Percentiles rank a stretch among this genome's conserved stretches.
These are phyloP conservation scores for Lanmaoa pseudosensibilis DNA, from an alignment of 768 basidiomycete species.

Conservation along the genomic window DNA sequence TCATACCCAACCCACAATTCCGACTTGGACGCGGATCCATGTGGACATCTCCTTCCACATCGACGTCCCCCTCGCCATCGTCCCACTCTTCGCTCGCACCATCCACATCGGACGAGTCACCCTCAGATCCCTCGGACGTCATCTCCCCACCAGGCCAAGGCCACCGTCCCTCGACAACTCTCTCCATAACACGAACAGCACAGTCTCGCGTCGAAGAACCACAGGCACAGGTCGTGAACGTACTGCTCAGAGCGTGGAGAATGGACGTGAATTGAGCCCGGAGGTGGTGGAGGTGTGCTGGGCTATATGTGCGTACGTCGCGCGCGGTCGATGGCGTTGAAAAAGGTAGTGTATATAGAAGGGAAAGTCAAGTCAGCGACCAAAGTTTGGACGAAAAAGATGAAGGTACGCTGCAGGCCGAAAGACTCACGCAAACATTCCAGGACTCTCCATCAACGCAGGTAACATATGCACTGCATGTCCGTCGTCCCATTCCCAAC, in stretches of 20 bases:
- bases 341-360: background rate
- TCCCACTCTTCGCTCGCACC: constrained; percentile 15
- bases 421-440: constrained; percentile 55
- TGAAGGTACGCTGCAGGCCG: background rate
- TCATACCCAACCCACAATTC: constrained; percentile 25
- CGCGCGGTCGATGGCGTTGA: background rate
- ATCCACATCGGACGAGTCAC: constrained; percentile 16
- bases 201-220: constrained; percentile 63
- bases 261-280: constrained; percentile 68
- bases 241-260: constrained; percentile 65
- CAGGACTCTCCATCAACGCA: constrained; percentile 59
- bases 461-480: constrained; percentile 79
- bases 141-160: constrained; percentile 34
- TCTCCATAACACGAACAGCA: constrained; percentile 60
- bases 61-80: constrained; percentile 17
- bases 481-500: constrained; percentile 97
- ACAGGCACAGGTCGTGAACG: constrained; percentile 76
- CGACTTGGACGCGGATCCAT: constrained; percentile 1
- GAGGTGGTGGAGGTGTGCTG: constrained; percentile 50
- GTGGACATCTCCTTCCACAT: constrained; percentile 28
- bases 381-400: background rate
- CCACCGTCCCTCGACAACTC: constrained; percentile 51
- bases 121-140: constrained; percentile 22
- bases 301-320: constrained; percentile 31
- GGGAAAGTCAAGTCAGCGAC: constrained; percentile 11